Conservation (phyloP, 2,329 filamentous ascomycete species). For the Myrmaecium sp. region DNA sequence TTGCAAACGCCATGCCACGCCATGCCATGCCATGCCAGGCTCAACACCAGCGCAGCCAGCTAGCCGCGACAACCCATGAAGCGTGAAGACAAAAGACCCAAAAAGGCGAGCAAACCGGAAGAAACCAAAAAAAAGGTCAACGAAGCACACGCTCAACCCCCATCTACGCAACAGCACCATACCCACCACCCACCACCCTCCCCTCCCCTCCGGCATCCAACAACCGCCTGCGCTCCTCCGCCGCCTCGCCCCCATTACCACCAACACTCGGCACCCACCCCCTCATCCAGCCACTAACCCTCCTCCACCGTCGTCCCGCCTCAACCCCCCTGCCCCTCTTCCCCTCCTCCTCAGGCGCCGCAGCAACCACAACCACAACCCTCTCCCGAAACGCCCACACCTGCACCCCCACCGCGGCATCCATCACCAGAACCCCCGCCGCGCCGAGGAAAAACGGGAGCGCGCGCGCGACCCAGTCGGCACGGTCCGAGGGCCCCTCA, state of each 20-base stretch:
- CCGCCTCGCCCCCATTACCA: conserved; percentile 11
- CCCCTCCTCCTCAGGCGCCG: conserved; percentile 10
- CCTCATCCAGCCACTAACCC: conserved; percentile 47
- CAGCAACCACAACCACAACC: conserved; percentile 29
- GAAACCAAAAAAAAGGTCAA: no score
- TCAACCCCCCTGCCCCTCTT: no score
- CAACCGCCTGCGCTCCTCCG: background rate
- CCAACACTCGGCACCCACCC: conserved; percentile 43
- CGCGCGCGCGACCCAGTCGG: conserved; percentile 40
- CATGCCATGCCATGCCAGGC: no score
- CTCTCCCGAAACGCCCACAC: conserved; percentile 42
- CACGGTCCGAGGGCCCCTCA: conserved; percentile 33
- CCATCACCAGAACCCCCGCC: conserved; percentile 44
- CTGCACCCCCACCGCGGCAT: conserved; percentile 45
- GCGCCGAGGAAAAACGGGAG: conserved; percentile 50
- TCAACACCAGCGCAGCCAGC: no score
- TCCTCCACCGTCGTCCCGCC: conserved; percentile 41
- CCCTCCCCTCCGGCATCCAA: background rate
- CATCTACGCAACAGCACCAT: conserved; percentile 1
- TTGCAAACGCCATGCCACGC: no score
- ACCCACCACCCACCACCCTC: background rate
- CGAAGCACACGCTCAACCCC: no score
- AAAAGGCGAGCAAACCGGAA: no score
- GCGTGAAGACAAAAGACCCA: no score
- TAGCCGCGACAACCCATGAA: no score